Conservation (phyloP, 2,329 filamentous ascomycete species). For the Diaporthe ampelina region DNA sequence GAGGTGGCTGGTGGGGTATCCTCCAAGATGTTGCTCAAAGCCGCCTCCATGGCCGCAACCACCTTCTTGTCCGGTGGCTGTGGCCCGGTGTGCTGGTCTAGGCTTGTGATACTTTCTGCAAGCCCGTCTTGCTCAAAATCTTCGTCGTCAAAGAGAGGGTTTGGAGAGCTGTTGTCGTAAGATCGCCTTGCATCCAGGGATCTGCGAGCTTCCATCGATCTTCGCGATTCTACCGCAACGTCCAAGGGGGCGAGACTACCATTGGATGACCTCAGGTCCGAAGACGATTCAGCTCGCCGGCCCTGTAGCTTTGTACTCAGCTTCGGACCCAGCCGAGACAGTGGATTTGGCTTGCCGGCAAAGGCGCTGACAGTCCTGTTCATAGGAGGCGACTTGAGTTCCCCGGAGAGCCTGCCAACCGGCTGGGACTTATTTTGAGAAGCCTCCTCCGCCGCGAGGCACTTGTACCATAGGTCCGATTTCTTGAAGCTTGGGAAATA, state of each 20-base stretch:
- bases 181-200: slow-evolving; percentile 37
- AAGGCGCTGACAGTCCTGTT: slow-evolving; percentile 36
- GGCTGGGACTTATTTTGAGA: slow-evolving; percentile 51
- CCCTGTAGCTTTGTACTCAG: slow-evolving; percentile 49
- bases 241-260: slow-evolving; percentile 57
- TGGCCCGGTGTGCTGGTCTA: slow-evolving; percentile 78
- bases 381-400: slow-evolving; percentile 35
- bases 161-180: slow-evolving; percentile 71
- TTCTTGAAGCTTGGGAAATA: slow-evolving; percentile 90
- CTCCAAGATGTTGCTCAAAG: slow-evolving; percentile 92
- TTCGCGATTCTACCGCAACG: slow-evolving; percentile 62
- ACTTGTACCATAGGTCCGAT: slow-evolving; percentile 97
- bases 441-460: slow-evolving; percentile 87
- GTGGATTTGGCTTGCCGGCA: slow-evolving; percentile 58
- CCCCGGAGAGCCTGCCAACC: slow-evolving; percentile 36
- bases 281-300: slow-evolving; percentile 61
- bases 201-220: slow-evolving; percentile 60
- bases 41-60: slow-evolving; percentile 93
- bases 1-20: slow-evolving; percentile 76
- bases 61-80: slow-evolving; percentile 80
- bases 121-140: slow-evolving; percentile 79
- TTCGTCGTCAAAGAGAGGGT: slow-evolving; percentile 85
- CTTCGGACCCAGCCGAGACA: slow-evolving; percentile 58
- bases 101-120: slow-evolving; percentile 80
- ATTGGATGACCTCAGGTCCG: slow-evolving; percentile 58